Conservation (phyloP, 495 filamentous ascomycete genomes). For the Xylaria castorea region DNA sequence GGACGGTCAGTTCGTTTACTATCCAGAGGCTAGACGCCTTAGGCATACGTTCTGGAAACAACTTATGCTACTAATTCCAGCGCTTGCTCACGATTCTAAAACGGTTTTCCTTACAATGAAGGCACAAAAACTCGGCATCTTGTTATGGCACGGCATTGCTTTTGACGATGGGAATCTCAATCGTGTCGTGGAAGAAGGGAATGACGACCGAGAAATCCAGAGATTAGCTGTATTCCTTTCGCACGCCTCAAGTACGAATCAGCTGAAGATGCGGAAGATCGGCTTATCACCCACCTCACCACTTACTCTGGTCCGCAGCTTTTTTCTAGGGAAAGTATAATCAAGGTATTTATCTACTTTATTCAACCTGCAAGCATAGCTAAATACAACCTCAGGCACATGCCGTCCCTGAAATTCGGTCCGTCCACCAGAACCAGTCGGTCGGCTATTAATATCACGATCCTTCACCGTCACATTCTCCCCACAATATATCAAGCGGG, state of each 20-base stretch:
- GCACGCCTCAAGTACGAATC: slow-evolving; percentile 9
- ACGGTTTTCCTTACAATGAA: slow-evolving; percentile 44
- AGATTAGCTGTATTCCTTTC: slow-evolving; percentile 49
- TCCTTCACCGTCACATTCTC: background rate
- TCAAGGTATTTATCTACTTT: background rate
- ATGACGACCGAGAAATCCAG: slow-evolving; percentile 56
- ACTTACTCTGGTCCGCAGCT: slow-evolving; percentile 29
- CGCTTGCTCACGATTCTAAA: slow-evolving; percentile 34
- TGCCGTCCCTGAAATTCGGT: background rate
- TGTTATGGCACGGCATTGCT: slow-evolving; percentile 67
- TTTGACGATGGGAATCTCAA: slow-evolving; percentile 63
- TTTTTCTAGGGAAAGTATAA: slow-evolving; percentile 30
- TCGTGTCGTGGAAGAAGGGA: slow-evolving; percentile 56
- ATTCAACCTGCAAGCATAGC: background rate
- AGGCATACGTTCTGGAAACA: slow-evolving; percentile 56
- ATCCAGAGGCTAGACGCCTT: slow-evolving; percentile 46
- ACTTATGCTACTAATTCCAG: slow-evolving; percentile 45
- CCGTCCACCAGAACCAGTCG: background rate
- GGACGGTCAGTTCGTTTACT: slow-evolving; percentile 49
- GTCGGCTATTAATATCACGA: background rate
- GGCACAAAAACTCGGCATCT: slow-evolving; percentile 57
- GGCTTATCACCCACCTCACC: slow-evolving; percentile 24
- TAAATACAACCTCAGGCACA: background rate
- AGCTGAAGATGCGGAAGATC: slow-evolving; percentile 18
- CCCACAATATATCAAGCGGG: background rate